Evolutionary conservation across 805 yeast species (phyloP).

Genomic region (Candida arabinofermentans): DNA sequence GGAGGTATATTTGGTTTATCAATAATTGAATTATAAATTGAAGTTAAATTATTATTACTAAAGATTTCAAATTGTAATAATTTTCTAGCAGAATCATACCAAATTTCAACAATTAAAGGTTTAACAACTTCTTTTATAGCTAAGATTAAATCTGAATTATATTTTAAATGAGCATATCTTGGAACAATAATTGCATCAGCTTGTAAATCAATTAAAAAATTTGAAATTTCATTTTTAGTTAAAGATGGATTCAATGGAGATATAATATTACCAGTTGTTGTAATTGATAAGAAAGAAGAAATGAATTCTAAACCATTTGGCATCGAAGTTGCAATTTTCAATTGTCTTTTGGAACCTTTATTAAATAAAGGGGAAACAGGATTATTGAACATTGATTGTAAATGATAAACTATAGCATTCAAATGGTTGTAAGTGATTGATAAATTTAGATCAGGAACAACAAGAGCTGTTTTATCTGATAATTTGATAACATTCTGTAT

Average conservation of each 20-base stretch:
- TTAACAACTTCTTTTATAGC: constrained; percentile 33
- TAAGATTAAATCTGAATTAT: constrained; percentile 27
- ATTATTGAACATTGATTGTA: constrained; percentile 44
- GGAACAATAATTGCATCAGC: constrained; percentile 58
- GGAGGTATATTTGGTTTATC: constrained; percentile 15
- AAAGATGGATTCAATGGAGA: constrained; percentile 69
- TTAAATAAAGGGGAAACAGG: constrained; percentile 38
- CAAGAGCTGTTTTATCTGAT: constrained; percentile 38
- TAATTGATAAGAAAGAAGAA: constrained; percentile 50
- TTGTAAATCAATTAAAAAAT: constrained; percentile 58
- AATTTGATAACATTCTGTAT: constrained; percentile 18
- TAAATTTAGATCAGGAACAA: constrained; percentile 43
- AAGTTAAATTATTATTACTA: constrained; percentile 8
- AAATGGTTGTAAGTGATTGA: constrained; percentile 42
- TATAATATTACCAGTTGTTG: constrained; percentile 54
- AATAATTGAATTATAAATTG: constrained; percentile 17
- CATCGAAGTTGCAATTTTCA: constrained; percentile 55
- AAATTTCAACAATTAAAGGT: constrained; percentile 55
- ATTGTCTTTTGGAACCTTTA: constrained; percentile 30
- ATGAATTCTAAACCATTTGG: constrained; percentile 60
- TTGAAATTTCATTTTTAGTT: constrained; percentile 57
- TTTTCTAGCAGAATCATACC: constrained; percentile 38
- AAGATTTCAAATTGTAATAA: constrained; percentile 38
- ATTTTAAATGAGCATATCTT: constrained; percentile 38
- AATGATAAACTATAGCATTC: constrained; percentile 40